Base-by-base conservation (phyloP, 257 asterid species). In the Solanum paucissectum region DNA sequence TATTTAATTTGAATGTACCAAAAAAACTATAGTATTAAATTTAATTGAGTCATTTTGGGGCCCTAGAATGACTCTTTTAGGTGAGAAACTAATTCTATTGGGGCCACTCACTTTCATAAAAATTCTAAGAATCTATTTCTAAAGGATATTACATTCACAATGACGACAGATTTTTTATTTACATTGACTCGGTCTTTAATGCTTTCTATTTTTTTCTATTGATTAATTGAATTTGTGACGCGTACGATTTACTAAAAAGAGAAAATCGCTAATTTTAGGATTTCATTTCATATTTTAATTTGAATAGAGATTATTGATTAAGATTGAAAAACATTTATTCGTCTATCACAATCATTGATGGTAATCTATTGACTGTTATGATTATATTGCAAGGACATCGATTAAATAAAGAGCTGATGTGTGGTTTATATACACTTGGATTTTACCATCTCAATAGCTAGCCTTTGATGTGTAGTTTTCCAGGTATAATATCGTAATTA, bases 201-300 rank as follows among this genome's bases (percentile, higher is more conserved):
- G 32, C 0, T 64, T 64, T 64, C 3, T 64, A 64, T 64, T 64
- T 64, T 64, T 1, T 5, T n/a, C 2, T 0, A 0, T 2, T 0
- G 0, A n/a, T n/a, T 64, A n/a, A 1, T 64, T 11, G 0, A 64
- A 64, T 64, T n/a, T 10, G 3, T n/a, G 33, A 64, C 0, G 0
- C 0, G 7, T 25, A 64, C 1, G 0, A 64, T 64, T 64, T n/a
- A 11, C 0, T n/a, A n/a, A 58, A 21, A 58, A 58, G 12, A 58
- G 25, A 21, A 58, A 58, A 7, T 58, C 11, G 0, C 3, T 21
- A 21, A 7, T 8, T 58, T 21, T 10, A 21, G 25, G 5, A 58
- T 3, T 60, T 60, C 27, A 7, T 21, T 60, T 60, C 27, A 21
- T 60, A 21, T 60, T 58, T 58, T 60, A 60, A 60, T 1, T 21